Evolutionary conservation across 2,329 filamentous ascomycete species (phyloP), one percentile per base, ranked within the genome.

Genomic region (Diaporthe ampelina): DNA sequence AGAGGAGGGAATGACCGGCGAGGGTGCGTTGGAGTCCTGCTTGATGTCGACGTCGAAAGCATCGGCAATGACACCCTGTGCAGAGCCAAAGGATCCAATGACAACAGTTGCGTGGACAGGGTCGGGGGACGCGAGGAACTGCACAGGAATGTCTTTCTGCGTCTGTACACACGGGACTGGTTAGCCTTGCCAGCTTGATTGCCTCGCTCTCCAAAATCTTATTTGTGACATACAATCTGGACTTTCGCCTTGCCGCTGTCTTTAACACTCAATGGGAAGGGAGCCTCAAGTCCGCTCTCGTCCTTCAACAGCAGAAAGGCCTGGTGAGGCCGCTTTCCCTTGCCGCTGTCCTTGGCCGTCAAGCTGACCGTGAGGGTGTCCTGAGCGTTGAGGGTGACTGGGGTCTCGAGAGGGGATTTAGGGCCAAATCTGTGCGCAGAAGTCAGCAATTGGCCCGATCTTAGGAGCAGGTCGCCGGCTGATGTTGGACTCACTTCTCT

Each of bases 221-320:
- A 8, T 70, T 43, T n/a, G 37, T 5, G 43, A 87, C 93, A 77
- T 90, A 98, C 95, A 84, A 99, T 86, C 79, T 97, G 93, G 43
- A 98, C 88, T 72, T 92, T 92, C 29, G 91, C 95, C 85, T 98
- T 98, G 78, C 97, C 97, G 79, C 89, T 95, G 13, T 97, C 94
- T 86, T 97, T 98, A 63, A 97, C 86, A 15, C 86, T 92, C 79
- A 99, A 88, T 1, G 95, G 91, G 80, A 96, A 98, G 0, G 95
- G 95, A 32, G 95, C 92, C 83, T 98, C 95, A 61, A 99, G 87
- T 48, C 94, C 94, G 15, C 92, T 92, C 17, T 89, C 86, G 79
- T 98, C 95, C 79, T 91, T 92, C 74, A 99, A 85, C 21, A 97
- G 88, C 71, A 99, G 88, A 86, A 98, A 98, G 8, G 95, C 95